Conservation (phyloP, 208 protist species). For the Crithidia expoeki region DNA sequence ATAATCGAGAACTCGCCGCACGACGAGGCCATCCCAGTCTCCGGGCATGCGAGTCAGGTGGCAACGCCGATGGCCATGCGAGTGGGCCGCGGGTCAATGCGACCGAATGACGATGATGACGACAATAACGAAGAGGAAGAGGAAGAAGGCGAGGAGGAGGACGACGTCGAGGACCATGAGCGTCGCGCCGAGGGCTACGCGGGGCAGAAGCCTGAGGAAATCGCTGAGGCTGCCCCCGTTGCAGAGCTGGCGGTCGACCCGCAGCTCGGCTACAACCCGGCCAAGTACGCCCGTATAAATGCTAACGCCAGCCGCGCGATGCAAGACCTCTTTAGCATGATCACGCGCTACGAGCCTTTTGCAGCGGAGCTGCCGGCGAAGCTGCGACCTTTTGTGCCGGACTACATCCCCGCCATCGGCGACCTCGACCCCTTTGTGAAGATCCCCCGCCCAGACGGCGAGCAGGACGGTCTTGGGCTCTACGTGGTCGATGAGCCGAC, state of each 20-base stretch:
- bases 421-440: conserved; percentile 98
- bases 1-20: conserved; percentile 66
- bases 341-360: conserved; percentile 94
- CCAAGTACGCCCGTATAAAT: conserved; percentile 86
- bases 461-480: conserved; percentile 91
- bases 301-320: conserved; percentile 90
- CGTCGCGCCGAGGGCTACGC: conserved; percentile 51
- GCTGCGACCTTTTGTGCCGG: conserved; percentile 97
- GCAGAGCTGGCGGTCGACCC: conserved; percentile 1
- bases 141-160: conserved; percentile 39
- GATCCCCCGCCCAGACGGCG: conserved; percentile 93
- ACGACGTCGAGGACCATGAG: conserved; percentile 33
- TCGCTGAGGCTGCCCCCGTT: conserved; percentile 33
- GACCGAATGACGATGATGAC: conserved; percentile 32
- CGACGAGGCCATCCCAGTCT: conserved; percentile 65
- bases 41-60: conserved; percentile 26
- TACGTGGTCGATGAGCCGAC: conserved; percentile 97
- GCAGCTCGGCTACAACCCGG: conserved; percentile 80
- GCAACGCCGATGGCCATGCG: conserved; percentile 36
- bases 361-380: conserved; percentile 94
- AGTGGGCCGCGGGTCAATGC: conserved; percentile 12
- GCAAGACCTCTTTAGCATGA: conserved; percentile 97
- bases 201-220: conserved; percentile 68
- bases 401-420: conserved; percentile 97
- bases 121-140: conserved; percentile 37